Evolutionary conservation across 495 filamentous ascomycete genomes (phyloP), one percentile per base, ranked within the genome.

Genomic region (Penicillium daleae): DNA sequence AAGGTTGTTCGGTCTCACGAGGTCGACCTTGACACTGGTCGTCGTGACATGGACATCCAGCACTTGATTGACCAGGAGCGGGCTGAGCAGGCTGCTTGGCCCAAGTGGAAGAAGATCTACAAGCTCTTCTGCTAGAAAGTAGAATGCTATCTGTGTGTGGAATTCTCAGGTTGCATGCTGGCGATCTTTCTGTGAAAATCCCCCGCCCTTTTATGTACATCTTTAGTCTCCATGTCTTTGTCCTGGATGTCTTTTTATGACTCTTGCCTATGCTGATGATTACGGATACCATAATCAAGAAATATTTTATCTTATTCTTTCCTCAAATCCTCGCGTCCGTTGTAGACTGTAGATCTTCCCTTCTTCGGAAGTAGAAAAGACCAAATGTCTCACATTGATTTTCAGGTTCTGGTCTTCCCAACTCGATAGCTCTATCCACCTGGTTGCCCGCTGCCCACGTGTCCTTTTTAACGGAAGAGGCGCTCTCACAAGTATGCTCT

Each of bases 1-100:
- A 79, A 82, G 3, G 80, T 92, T 54, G 79, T 97, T 19, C 77
- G 83, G 32, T 68, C 80, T 6, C 74, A 76, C 22, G 85, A 93
- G 49, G 96, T 97, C 86, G 95, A 99, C 75, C 71, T 99, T 59
- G 80, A 86, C 32, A 97, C 93, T 9, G 95, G 95, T n/a, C 83
- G 92, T 33, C 82, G 93, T n/a, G 93, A 96, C 54, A 76, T 97
- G 48, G 91, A 97, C 74, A 71, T 96, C 35, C 82, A 83, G 26
- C 84, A 89, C 57, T 73, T 97, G 57, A 78, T 94, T 51, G 86
- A 86, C 31, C 87, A 92, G 65, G 94, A 99, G 76, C 74, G 81
- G 8, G 86, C 86, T 21, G 92, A 97, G 77, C 78, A 77, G 72
- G 83, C 82, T 19, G 64, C 73, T 6, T 95, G 92, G 93, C 92